These are phyloP conservation scores for Ophiobolus disseminans DNA, from an alignment of 2,329 filamentous ascomycete genomes.

Conservation along the genomic window DNA sequence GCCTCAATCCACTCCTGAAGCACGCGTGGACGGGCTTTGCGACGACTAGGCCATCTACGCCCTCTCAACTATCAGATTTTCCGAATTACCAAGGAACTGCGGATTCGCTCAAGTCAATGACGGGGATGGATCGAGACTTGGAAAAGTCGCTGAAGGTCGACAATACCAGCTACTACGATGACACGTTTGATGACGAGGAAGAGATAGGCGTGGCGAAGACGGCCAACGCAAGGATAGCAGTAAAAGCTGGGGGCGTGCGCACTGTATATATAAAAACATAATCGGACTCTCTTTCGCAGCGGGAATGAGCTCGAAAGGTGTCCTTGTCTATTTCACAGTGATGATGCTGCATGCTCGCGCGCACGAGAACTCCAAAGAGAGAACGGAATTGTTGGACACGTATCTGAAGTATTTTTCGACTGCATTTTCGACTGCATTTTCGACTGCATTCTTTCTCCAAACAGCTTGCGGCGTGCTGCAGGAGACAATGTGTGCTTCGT, in stretches of 20 bases:
- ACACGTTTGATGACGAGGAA: constrained; percentile 18
- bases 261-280: too few species aligned
- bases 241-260: not conserved
- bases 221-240: constrained; percentile 1
- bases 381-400: too few species aligned
- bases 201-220: constrained; percentile 9
- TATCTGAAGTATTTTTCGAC: too few species aligned
- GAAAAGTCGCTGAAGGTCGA: constrained; percentile 7
- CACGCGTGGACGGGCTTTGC: constrained; percentile 23
- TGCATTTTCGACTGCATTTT: too few species aligned
- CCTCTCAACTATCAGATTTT: constrained; percentile 21
- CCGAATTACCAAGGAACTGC: constrained; percentile 22
- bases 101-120: constrained; percentile 4
- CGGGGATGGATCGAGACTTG: constrained; percentile 1
- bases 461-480: too few species aligned
- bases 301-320: too few species aligned
- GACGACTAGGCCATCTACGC: constrained; percentile 9
- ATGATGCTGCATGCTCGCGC: too few species aligned
- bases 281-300: too few species aligned
- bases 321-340: too few species aligned
- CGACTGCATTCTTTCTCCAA: too few species aligned
- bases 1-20: constrained; percentile 32
- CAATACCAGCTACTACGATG: constrained; percentile 17
- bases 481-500: too few species aligned
- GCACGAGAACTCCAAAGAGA: too few species aligned